phyloP scores from a whole-genome alignment of 2,329 filamentous ascomycete species.

The Dactylellina haptotyla region DNA sequence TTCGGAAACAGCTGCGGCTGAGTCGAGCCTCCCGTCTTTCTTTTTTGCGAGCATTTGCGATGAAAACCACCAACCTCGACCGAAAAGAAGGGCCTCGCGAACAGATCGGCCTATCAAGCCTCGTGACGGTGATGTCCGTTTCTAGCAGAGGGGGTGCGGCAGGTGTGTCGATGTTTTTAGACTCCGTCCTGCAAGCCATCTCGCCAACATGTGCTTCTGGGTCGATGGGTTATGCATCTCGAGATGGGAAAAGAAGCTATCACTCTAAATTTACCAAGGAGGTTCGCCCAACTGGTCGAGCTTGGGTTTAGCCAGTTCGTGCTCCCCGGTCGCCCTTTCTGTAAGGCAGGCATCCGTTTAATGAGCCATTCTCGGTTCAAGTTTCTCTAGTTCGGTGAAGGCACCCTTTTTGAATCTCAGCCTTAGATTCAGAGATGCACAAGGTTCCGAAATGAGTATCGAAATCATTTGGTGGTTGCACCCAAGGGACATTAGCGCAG shows the following conservation, averaged over 20 bases:
- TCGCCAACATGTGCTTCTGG: conserved; percentile 21
- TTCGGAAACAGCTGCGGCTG: conserved; percentile 44
- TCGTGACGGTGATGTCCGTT: conserved; percentile 22
- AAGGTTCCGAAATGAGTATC: conserved; percentile 9
- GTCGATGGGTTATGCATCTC: not conserved
- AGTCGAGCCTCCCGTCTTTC: not conserved
- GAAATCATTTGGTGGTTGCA: conserved; percentile 14
- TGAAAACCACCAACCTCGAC: no score
- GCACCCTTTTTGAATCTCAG: conserved; percentile 32
- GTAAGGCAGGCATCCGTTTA: no score
- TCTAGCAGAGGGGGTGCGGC: not conserved
- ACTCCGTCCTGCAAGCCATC: conserved; percentile 33
- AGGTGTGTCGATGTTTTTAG: conserved; percentile 10
- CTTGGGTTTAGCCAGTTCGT: conserved; percentile 3
- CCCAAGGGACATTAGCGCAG: conserved; percentile 4
- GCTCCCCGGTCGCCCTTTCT: not conserved
- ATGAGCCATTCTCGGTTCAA: conserved; percentile 18
- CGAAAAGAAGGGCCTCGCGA: no score
- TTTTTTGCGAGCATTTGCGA: no score
- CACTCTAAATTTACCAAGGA: no score
- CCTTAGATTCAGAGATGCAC: conserved; percentile 23
- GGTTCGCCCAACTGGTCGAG: not conserved
- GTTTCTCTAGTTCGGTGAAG: conserved; percentile 15
- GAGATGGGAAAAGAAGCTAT: not conserved
- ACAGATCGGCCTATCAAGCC: not conserved